Evolutionary conservation across 257 asterid genomes (phyloP).

Genomic region (Solanum bukasovii): DNA sequence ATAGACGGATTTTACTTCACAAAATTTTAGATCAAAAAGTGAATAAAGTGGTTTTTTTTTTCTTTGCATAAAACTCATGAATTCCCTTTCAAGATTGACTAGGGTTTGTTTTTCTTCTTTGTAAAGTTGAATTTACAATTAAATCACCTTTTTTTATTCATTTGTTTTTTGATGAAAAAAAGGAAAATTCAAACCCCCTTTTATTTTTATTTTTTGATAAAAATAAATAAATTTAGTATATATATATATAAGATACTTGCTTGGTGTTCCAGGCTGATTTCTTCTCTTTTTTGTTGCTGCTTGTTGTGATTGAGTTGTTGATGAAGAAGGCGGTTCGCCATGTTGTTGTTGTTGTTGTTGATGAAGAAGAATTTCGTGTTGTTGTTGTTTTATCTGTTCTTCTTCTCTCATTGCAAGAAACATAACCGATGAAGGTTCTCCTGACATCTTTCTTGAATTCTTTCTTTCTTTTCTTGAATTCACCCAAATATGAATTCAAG

Average conservation of each 20-base stretch:
- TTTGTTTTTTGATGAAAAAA: background rate
- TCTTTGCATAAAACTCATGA: background rate
- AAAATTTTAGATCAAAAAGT: background rate
- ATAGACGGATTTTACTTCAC: background rate
- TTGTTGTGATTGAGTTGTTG: background rate
- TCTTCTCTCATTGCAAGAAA: background rate
- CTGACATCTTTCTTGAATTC: background rate
- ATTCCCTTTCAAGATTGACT: background rate
- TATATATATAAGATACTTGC: background rate
- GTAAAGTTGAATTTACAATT: background rate
- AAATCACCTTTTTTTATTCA: background rate
- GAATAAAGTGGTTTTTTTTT: background rate
- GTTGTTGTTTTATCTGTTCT: background rate
- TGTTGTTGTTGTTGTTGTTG: background rate
- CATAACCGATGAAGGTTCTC: background rate
- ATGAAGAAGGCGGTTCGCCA: background rate
- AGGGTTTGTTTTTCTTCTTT: background rate
- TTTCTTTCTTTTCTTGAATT: background rate
- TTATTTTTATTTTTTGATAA: background rate
- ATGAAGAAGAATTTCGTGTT: background rate
- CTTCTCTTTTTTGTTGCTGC: background rate
- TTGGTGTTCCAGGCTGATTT: slow-evolving; percentile 2
- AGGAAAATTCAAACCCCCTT: background rate
- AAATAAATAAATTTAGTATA: background rate
- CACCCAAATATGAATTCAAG: background rate